Base-by-base conservation (phyloP, 2,329 filamentous ascomycete genomes). In the Cryphonectria parasitica region DNA sequence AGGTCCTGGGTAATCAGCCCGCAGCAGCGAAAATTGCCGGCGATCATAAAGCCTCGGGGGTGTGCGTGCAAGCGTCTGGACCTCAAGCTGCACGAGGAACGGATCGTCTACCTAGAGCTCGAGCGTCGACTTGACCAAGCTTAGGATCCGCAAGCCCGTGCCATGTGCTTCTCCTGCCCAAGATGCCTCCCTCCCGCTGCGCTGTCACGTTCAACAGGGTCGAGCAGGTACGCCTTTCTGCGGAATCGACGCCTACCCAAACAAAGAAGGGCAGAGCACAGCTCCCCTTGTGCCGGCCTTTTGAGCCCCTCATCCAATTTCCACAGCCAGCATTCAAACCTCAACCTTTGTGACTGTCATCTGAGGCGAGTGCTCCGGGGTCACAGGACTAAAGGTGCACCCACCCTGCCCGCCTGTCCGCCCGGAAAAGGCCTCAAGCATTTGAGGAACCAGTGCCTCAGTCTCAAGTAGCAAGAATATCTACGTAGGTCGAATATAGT, bases 401-500 rank as follows among this genome's bases (percentile, higher is more conserved):
- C 62, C 66, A 58, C 71, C 62, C 66, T 49, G 54, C 66, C 58
- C 63, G 61, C 39, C 61, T 61, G 43, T 41, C 66, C 65, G 66
- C 25, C 63, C 43, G n/a, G 36, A 61, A 34, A n/a, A 68, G 56
- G 49, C 41, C 52, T 65, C 65, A 39, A 45, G 41, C 60, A 70
- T 56, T 69, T n/a, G 63, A 45, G 43, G 28, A 25, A 22, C 63
- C 63, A 34, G 28, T 31, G 41, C 63, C 49, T 70, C 68, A 58
- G 39, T 66, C 13, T 71, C 69, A 67, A 65, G 63, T 58, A 72
- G 66, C 64, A 65, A 66, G 63, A 63, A 41, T 64, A 72, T 72
- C 71, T 72, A 72, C 69, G 64, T 72, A 71, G 69, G 58, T 63
- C 71, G 41, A 68, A 65, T 63, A 58, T 68, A 66, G 63, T 71